phyloP scores from a whole-genome alignment of 495 filamentous ascomycete species.

The Talaromyces ruber region DNA sequence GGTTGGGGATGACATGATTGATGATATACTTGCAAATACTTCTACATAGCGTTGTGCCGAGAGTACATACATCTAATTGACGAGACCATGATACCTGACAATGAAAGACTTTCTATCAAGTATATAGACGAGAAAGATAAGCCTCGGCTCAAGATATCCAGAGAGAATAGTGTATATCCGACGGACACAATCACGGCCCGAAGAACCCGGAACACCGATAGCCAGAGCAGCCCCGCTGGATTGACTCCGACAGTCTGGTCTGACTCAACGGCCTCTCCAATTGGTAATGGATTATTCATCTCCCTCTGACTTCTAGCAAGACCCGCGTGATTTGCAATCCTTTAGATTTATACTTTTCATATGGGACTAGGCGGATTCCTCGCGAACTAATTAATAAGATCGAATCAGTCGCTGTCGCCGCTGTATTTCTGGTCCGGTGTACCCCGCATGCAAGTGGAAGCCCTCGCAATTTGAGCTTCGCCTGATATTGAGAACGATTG shows the following conservation, averaged over 20 bases:
- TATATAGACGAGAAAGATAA: neutral
- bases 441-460: neutral
- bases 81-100: neutral
- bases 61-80: neutral
- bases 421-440: neutral
- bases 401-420: neutral
- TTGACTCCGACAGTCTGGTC: neutral
- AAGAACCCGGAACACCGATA: neutral
- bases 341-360: neutral
- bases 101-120: neutral
- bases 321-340: neutral
- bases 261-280: neutral
- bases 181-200: conserved; percentile 2
- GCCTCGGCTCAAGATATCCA: neutral
- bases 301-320: neutral
- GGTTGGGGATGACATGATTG: conserved; percentile 45
- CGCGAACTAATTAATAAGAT: neutral
- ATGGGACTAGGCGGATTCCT: neutral
- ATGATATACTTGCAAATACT: neutral
- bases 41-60: neutral
- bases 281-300: conserved; percentile 1
- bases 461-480: no score
- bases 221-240: neutral
- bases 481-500: neutral
- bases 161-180: neutral